Percentiles rank a stretch among this genome's conserved stretches.
Conservation (phyloP, 148 eudicot genomes). For the Vaccinium darrowii region DNA sequence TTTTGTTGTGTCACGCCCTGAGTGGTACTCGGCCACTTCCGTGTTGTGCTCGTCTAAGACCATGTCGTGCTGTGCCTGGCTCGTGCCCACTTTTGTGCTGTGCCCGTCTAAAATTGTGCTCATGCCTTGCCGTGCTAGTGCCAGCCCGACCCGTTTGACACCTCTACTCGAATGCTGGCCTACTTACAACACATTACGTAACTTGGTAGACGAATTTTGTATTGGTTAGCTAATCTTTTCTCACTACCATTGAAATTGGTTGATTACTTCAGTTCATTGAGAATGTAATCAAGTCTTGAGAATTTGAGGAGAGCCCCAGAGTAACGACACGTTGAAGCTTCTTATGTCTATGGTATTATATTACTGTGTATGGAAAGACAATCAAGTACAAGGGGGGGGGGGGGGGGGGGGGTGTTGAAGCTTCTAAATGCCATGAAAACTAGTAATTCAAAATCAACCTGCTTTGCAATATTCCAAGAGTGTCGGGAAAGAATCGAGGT, state of each 20-base stretch:
- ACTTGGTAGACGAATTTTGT: not conserved
- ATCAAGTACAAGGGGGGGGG: not conserved
- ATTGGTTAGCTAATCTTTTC: no score
- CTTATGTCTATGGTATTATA: conserved; percentile 25
- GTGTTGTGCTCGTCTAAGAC: no score
- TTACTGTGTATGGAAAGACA: conserved; percentile 12
- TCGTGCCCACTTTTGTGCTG: no score
- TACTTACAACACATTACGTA: no score
- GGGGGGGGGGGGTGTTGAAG: no score
- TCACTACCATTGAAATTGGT: not conserved
- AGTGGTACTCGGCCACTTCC: no score
- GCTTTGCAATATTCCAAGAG: not conserved
- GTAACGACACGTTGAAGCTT: conserved; percentile 25
- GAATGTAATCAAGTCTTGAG: conserved; percentile 21
- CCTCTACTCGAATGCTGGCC: no score
- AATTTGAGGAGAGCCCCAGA: conserved; percentile 19
- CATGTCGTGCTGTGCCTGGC: no score
- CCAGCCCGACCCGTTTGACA: no score
- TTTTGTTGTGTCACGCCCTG: no score
- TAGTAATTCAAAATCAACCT: not conserved
- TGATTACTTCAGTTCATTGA: conserved; percentile 22
- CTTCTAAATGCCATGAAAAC: not conserved
- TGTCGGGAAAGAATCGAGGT: conserved; percentile 9
- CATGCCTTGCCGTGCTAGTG: no score
- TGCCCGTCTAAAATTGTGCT: no score